These are phyloP conservation scores for Thelonectria rubi DNA, from an alignment of 2,329 filamentous ascomycete genomes.

Conservation along the genomic window DNA sequence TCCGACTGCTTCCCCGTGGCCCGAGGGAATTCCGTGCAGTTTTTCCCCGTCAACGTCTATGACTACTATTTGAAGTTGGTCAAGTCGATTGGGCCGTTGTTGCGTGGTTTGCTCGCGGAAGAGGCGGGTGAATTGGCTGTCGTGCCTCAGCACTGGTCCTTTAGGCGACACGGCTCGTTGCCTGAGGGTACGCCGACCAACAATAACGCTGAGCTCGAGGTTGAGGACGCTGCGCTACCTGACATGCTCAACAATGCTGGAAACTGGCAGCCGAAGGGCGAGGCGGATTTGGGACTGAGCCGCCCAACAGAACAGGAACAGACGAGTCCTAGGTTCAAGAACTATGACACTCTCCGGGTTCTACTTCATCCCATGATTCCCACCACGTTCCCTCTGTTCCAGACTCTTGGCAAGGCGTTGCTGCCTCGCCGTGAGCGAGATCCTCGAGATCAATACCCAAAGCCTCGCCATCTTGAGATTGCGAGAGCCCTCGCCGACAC, in stretches of 20 bases:
- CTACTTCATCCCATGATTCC: conserved; percentile 82
- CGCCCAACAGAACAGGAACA: conserved; percentile 55
- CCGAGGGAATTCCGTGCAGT: conserved; percentile 70
- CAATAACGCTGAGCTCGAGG: conserved; percentile 37
- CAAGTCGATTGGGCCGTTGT: conserved; percentile 77
- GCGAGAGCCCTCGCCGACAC: conserved; percentile 75
- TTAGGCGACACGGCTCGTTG: conserved; percentile 45
- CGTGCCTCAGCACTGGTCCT: conserved; percentile 75
- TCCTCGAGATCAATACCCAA: conserved; percentile 66
- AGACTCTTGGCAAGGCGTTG: conserved; percentile 83
- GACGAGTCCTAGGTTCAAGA: conserved; percentile 64
- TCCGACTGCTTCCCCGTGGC: conserved; percentile 77
- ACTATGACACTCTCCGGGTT: conserved; percentile 79
- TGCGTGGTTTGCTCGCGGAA: conserved; percentile 85
- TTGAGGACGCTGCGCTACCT: conserved; percentile 45
- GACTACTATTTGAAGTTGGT: conserved; percentile 84
- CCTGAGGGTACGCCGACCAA: conserved; percentile 33
- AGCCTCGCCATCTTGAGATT: conserved; percentile 63
- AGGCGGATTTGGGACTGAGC: conserved; percentile 35
- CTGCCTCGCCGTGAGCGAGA: conserved; percentile 72
- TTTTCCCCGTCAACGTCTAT: conserved; percentile 81
- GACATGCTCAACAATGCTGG: conserved; percentile 45
- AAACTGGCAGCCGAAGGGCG: conserved; percentile 39
- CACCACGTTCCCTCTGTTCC: conserved; percentile 85
- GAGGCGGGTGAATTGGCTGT: conserved; percentile 78